Conservation (phyloP, 345 rosid genomes). For the Acer negundo region DNA sequence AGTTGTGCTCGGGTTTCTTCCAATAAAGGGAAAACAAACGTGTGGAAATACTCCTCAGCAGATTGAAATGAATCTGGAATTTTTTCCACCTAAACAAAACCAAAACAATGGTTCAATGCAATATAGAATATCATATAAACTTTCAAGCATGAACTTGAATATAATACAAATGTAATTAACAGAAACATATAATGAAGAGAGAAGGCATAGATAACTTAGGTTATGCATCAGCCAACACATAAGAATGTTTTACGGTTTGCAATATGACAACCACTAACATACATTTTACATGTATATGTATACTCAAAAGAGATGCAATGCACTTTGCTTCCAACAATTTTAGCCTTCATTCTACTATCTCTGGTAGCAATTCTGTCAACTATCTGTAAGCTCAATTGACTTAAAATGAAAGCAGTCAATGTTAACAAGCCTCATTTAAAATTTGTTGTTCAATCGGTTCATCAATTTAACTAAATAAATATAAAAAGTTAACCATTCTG, state of each 20-base stretch:
- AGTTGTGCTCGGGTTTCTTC: conserved; percentile 48
- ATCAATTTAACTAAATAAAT: too few species aligned
- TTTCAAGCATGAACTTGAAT: neutral
- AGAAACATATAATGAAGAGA: neutral
- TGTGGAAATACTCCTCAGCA: conserved; percentile 23
- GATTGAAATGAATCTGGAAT: conserved; percentile 40
- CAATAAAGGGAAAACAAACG: conserved; percentile 37
- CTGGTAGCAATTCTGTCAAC: neutral
- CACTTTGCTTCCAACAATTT: neutral
- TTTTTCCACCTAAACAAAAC: conserved; percentile 30
- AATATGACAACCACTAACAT: neutral
- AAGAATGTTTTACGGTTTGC: neutral
- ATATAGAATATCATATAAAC: neutral
- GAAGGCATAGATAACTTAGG: neutral
- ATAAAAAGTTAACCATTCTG: too few species aligned
- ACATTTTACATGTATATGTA: neutral
- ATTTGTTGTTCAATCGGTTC: too few species aligned
- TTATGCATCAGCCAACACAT: neutral
- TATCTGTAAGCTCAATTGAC: neutral
- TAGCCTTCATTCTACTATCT: neutral
- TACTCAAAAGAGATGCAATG: neutral
- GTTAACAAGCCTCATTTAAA: too few species aligned
- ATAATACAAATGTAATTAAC: neutral
- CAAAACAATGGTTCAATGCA: neutral
- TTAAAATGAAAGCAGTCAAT: neutral